Evolutionary conservation across 2,329 filamentous ascomycete genomes (phyloP), one percentile per base, ranked within the genome.

Genomic region (Geoglossum cookeanum): DNA sequence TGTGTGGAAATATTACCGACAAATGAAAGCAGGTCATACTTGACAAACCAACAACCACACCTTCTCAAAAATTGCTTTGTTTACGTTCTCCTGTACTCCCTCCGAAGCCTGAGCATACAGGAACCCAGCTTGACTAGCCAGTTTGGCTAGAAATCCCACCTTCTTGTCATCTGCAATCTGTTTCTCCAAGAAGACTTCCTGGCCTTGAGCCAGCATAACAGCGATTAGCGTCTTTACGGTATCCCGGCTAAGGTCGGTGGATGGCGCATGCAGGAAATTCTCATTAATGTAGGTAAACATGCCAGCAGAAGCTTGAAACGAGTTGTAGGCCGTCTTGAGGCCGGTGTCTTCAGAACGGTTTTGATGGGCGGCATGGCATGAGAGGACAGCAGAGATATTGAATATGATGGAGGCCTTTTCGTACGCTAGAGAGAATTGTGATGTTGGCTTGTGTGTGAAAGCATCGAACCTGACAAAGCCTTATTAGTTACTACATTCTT

Each of bases 251-350:
- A 98, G 72, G 66, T 98, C 92, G n/a, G 87, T 90, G 7, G 90
- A 96, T 0, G 94, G 92, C 1, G 92, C 92, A 66, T 98, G 92
- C 39, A 98, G 75, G 68, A 98, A 98, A 72, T 98, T 98, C 72
- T 98, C 92, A 71, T 98, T 98, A 74, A 98, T 98, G 66, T 98
- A 98, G 56, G 91, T 97, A 70, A 97, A 98, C 92, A 98, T 98
- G 73, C 92, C 92, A 8, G 92, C 92, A 6, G 91, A 90, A 45
- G 92, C 92, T 70, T 98, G 92, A 73, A 97, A 97, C 22, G 90
- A 96, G 70, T 98, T 91, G 68, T 97, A 98, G 17, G 92, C 88
- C 13, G 89, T 91, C 73, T 98, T 98, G 68, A 97, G 79, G 37
- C 91, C 91, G 4, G 85, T 79, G 66, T 98, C 92, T 67, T 97